Evolutionary conservation across 441 rosid species (phyloP), one percentile per base, ranked within the genome.

Genomic region (Bocquillonia castaneifolia): DNA sequence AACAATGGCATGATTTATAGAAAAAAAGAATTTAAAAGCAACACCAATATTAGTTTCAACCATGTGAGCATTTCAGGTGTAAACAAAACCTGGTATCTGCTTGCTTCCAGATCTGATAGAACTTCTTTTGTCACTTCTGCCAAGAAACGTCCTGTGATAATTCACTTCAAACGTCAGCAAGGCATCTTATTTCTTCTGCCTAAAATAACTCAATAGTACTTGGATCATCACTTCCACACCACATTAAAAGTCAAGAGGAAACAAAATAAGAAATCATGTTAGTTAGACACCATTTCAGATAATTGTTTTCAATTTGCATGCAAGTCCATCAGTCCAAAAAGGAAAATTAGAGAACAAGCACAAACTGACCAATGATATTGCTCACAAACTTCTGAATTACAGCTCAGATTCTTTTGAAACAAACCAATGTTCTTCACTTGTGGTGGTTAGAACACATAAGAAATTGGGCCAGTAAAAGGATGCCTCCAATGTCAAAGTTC

Each of bases 91-190:
- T 88, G 93, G 71, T 82, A 88, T 79, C 83, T 88, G 83, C 93
- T 88, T 58, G 88, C 89, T 75, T 78, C 81, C 47, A 88, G 93
- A 71, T 88, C 93, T 28, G 68, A 78, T 64, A 88, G 77, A 59
- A 88, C 93, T 82, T 86, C 76, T 80, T 84, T 86, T n/a, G 93
- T 88, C 29, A 88, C 77, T 72, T 88, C 93, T 10, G 82, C 93
- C 74, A 88, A 75, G 72, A 88, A 88, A 54, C 93, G 86, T 56
- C 93, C 93, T 88, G 83, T 45, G 29, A 71, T 45, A 42, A 73
- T 76, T 63, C 56, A 77, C 40, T 68, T 55, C 66, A 53, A 72
- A 54, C 70, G 26, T 71, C 65, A 76, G 54, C 28, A 37, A 5
- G 14, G n/a, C n/a, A 3, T 26, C 42, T 12, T 34, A 15, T 32